Base-by-base conservation (phyloP, 805 yeast species). In the Myxozyma kluyveri region DNA sequence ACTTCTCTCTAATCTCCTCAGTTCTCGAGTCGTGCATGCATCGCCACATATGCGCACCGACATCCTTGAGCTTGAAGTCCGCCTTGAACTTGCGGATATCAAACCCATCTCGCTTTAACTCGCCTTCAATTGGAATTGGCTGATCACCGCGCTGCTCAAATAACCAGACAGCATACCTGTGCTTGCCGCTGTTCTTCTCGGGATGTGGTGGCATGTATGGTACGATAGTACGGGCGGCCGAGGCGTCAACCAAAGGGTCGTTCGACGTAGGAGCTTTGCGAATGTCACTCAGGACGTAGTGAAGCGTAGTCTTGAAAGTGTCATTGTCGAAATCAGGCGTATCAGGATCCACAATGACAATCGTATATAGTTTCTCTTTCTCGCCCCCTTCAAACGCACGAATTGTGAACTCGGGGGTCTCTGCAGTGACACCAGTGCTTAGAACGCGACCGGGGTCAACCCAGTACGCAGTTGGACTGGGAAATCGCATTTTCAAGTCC, bases 21-120 rank as follows among this genome's bases (percentile, higher is more conserved):
- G 87, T 85, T 61, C 83, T 79, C 62, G 86, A 72, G 69, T 93
- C 98, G 81, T 84, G 91, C 38, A 70, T 73, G 60, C 84, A 81
- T 76, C 98, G 82, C 91, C 95, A 91, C 42, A 88, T 76, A 67
- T 88, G 95, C 1, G 95, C 96, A 24, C 98, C 97, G 43, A 90
- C 81, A 1, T 97, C 81, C n/a, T 73, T 72, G 60, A 93, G 76
- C 3, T 73, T 66, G 67, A 86, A 66, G 2, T 69, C 57, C 2
- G 69, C 73, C 14, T 75, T 86, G 67, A 88, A 90, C 4, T 65
- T 62, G 66, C 98, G 80, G 56, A 91, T 82, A 63, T 88, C 80
- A 65, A 91, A 91, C 49, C 72, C 66, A 10, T 77, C 78, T 3
- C 59, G 50, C 29, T 36, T 22, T n/a, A 10, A 17, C 21, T 18